phyloP scores from a whole-genome alignment of 2,329 filamentous ascomycete species.

The Ceratocystiopsis minuta region DNA sequence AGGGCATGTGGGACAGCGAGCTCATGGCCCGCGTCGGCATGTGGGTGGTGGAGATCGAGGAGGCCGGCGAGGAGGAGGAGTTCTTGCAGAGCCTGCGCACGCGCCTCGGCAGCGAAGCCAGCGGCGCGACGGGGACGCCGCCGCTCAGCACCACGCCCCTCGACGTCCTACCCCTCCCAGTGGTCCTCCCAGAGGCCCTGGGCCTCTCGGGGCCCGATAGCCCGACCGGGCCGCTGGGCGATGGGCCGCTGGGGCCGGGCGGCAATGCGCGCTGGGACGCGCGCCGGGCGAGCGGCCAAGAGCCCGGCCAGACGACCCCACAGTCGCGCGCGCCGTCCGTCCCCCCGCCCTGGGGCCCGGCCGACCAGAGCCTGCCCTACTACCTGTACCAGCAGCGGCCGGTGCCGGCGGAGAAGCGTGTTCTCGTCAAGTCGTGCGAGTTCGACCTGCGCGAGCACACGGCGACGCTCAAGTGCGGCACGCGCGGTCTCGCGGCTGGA shows the following conservation, averaged over 20 bases:
- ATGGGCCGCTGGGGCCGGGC: conserved; percentile 22
- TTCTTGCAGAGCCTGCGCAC: conserved; percentile 7
- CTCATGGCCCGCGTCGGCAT: conserved; percentile 35
- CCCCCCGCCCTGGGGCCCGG: background rate
- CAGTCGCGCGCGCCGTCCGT: background rate
- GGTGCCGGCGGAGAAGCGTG: conserved; percentile 34
- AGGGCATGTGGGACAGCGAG: conserved; percentile 54
- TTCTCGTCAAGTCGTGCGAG: conserved; percentile 38
- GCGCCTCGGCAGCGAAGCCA: background rate
- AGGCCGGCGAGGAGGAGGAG: conserved; percentile 21
- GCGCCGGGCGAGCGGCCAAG: conserved; percentile 10
- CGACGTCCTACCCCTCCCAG: no score
- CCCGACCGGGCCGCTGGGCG: conserved; percentile 6
- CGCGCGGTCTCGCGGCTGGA: conserved; percentile 29
- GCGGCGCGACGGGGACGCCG: background rate
- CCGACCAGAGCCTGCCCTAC: conserved; percentile 2
- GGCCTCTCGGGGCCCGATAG: no score
- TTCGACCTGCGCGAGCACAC: conserved; percentile 35
- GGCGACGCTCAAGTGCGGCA: conserved; percentile 35
- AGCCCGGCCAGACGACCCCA: no score
- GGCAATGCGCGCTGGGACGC: conserved; percentile 25
- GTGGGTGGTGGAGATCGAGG: conserved; percentile 38
- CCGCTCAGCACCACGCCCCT: no score
- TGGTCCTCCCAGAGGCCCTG: no score
- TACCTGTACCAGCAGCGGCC: conserved; percentile 5